phyloP scores from a whole-genome alignment of 2,329 filamentous ascomycete species.

The Fusarium dimerum region DNA sequence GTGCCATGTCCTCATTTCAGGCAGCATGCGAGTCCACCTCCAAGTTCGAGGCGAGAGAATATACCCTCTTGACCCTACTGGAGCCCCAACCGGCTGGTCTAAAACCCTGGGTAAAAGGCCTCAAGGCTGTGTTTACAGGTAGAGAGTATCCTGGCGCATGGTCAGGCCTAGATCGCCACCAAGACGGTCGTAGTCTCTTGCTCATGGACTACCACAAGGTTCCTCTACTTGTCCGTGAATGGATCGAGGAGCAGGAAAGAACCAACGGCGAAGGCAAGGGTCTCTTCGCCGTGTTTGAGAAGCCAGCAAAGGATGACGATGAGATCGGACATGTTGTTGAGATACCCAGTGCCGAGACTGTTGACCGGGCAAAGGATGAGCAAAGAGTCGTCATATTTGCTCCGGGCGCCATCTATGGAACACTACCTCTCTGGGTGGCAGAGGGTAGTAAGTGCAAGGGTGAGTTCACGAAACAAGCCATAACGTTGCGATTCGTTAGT shows the following conservation, averaged over 20 bases:
- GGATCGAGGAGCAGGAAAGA: conserved; percentile 48
- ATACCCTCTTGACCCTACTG: conserved; percentile 45
- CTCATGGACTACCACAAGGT: conserved; percentile 47
- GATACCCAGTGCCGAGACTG: conserved; percentile 27
- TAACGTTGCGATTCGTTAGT: no score
- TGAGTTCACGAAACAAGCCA: conserved; percentile 22
- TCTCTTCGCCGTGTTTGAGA: conserved; percentile 44
- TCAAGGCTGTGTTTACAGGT: conserved; percentile 42
- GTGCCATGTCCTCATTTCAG: conserved; percentile 32
- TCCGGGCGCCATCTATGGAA: conserved; percentile 51
- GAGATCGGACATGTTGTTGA: conserved; percentile 41
- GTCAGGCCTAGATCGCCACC: conserved; percentile 54
- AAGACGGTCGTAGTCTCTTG: conserved; percentile 48
- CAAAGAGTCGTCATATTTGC: conserved; percentile 50
- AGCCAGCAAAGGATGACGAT: conserved; percentile 38
- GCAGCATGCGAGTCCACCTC: conserved; percentile 36
- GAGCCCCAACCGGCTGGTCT: conserved; percentile 40
- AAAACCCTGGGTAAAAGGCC: conserved; percentile 39
- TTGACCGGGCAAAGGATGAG: conserved; percentile 33
- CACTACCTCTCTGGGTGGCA: conserved; percentile 52
- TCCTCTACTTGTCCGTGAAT: conserved; percentile 45
- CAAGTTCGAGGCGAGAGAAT: conserved; percentile 42
- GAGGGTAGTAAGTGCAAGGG: conserved; percentile 44
- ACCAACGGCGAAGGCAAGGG: conserved; percentile 36
- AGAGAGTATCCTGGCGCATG: conserved; percentile 53